A percentile compares a stretch with the other conserved stretches of the same genome.
These are phyloP conservation scores for Pyrus hybrid DNA, from an alignment of 331 rosid genomes.

Conservation along the genomic window DNA sequence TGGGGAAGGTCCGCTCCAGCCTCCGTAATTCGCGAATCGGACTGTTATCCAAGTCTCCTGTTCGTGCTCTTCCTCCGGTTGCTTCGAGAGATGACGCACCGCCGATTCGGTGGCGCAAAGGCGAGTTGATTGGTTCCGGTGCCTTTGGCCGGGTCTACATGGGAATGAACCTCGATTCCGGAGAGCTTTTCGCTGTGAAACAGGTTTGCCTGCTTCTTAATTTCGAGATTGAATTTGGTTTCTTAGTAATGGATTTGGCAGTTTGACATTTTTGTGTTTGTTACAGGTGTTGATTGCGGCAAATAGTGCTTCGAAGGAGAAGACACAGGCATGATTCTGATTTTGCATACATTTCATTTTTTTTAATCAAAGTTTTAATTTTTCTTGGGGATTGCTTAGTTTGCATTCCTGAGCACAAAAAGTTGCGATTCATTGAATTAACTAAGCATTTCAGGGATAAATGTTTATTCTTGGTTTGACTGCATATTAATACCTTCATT, in stretches of 20 bases:
- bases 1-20: constrained; percentile 43
- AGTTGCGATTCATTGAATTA: background rate
- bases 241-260: background rate
- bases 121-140: constrained; percentile 55
- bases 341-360: background rate
- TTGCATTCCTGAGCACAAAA: background rate
- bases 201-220: constrained; percentile 19
- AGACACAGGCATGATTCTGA: constrained; percentile 41
- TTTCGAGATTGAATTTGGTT: background rate
- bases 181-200: constrained; percentile 53
- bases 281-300: constrained; percentile 61
- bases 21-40: constrained; percentile 46
- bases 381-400: background rate
- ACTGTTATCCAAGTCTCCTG: constrained; percentile 28
- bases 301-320: constrained; percentile 53
- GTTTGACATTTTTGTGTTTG: background rate
- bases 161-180: constrained; percentile 63
- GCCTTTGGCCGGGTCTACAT: constrained; percentile 53
- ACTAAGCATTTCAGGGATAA: background rate
- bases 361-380: background rate
- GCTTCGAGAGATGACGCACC: constrained; percentile 18
- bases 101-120: constrained; percentile 54
- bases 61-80: constrained; percentile 28
- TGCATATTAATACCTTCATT: background rate
- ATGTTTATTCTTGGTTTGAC: background rate